Evolutionary conservation across 176 grass and related monocot species (phyloP).

Genomic region (Zea luxurians): DNA sequence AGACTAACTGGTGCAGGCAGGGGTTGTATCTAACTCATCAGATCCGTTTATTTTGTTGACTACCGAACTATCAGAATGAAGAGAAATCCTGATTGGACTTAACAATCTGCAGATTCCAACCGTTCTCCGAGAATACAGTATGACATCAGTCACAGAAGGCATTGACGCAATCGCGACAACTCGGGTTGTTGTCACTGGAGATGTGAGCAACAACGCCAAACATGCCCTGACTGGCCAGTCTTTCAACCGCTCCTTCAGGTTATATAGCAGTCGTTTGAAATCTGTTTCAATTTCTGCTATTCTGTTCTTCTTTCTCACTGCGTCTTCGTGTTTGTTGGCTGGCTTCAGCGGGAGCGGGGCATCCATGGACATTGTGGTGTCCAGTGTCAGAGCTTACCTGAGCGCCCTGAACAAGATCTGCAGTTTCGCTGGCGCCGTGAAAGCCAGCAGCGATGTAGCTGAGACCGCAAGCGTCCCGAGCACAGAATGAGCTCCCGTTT

Average conservation of each 20-base stretch:
- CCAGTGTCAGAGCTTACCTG: constrained; percentile 82
- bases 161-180: constrained; percentile 98
- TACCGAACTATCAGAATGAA: background rate
- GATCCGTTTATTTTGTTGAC: background rate
- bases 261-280: background rate
- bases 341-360: constrained; percentile 76
- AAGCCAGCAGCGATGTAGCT: constrained; percentile 46
- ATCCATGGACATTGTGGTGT: constrained; percentile 75
- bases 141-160: constrained; percentile 91
- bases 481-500: constrained; percentile 20
- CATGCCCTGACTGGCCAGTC: constrained; percentile 49
- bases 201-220: constrained; percentile 30
- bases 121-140: constrained; percentile 70
- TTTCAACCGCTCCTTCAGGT: constrained; percentile 75
- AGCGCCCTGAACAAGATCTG: constrained; percentile 89
- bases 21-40: background rate
- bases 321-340: constrained; percentile 7
- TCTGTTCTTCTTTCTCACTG: background rate
- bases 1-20: background rate
- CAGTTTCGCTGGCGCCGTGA: constrained; percentile 60
- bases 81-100: background rate
- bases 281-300: background rate
- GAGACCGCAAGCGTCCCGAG: constrained; percentile 27
- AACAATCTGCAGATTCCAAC: constrained; percentile 60
- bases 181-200: constrained; percentile 60